Conservation (phyloP, 768 basidiomycete genomes). For the Amanita brunnescens region DNA sequence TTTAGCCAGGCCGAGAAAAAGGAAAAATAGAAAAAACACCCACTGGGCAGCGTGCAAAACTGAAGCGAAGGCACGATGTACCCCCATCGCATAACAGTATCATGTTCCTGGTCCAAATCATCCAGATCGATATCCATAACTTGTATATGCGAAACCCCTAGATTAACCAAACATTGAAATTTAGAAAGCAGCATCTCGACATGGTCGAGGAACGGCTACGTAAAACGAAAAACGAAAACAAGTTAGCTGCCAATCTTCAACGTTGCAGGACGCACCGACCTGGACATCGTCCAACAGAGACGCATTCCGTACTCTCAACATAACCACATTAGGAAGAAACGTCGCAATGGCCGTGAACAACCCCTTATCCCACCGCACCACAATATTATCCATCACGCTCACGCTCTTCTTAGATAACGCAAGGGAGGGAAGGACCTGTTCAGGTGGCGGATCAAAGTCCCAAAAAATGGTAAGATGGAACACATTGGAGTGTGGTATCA, state of each 20-base stretch:
- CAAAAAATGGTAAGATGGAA: constrained; percentile 10
- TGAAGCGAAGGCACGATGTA: not conserved
- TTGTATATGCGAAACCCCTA: not conserved
- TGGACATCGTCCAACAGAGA: constrained; percentile 3
- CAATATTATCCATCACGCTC: constrained; percentile 11
- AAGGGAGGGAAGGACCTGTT: constrained; percentile 4
- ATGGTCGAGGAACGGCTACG: constrained; percentile 1
- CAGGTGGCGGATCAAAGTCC: constrained; percentile 5
- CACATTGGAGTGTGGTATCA: constrained; percentile 10
- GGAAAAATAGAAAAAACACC: not conserved
- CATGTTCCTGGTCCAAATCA: constrained; percentile 1
- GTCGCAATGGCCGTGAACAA: constrained; percentile 8
- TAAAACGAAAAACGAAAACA: not conserved
- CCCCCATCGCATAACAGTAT: not conserved
- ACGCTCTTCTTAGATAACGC: constrained; percentile 3
- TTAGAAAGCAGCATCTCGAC: not conserved
- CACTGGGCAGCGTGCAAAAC: constrained; percentile 2
- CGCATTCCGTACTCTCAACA: constrained; percentile 10
- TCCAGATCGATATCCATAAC: not conserved
- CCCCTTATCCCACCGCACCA: constrained; percentile 9
- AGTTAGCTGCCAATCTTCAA: not conserved
- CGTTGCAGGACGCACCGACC: constrained; percentile 1
- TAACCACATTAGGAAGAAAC: constrained; percentile 8
- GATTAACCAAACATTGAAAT: not conserved
- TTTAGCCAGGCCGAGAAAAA: too few species aligned